phyloP scores from a whole-genome alignment of 495 filamentous ascomycete genomes.

The Penicillium cinerascens region DNA sequence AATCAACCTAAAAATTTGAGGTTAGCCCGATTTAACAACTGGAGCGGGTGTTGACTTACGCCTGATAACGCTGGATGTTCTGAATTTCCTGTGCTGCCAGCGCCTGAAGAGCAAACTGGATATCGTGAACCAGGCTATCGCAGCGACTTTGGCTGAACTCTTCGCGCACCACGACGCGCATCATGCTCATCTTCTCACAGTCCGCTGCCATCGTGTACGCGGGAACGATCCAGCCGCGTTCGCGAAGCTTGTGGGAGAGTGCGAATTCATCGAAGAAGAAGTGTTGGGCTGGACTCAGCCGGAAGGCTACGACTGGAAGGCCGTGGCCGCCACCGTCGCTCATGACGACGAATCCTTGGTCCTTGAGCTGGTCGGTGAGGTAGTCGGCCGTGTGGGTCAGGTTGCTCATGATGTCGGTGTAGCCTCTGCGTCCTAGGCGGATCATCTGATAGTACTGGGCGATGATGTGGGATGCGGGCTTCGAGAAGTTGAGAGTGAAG shows the following conservation, averaged over 20 bases:
- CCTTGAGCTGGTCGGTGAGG: constrained; percentile 60
- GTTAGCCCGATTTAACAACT: not conserved
- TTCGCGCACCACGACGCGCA: constrained; percentile 84
- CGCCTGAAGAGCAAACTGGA: constrained; percentile 62
- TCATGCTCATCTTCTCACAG: constrained; percentile 70
- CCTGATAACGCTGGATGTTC: constrained; percentile 46
- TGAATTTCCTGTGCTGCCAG: constrained; percentile 66
- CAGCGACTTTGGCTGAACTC: constrained; percentile 75
- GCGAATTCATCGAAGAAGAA: constrained; percentile 76
- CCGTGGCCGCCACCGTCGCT: constrained; percentile 68
- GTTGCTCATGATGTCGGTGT: constrained; percentile 79
- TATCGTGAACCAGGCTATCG: constrained; percentile 65
- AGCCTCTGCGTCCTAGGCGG: constrained; percentile 83
- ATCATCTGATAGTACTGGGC: constrained; percentile 94
- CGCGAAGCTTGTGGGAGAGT: constrained; percentile 72
- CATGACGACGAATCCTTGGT: constrained; percentile 78
- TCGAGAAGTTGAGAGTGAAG: constrained; percentile 91
- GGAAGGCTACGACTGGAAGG: constrained; percentile 83
- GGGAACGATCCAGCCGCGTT: constrained; percentile 81
- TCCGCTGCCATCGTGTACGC: constrained; percentile 92
- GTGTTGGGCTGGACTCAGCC: constrained; percentile 53
- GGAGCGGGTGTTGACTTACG: too few relatives aligned
- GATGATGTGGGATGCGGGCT: constrained; percentile 83
- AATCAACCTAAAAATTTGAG: not conserved
- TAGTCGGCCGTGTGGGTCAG: constrained; percentile 78